Conservation (phyloP, 2,329 filamentous ascomycete genomes). For the Ophiosphaerella korrae region DNA sequence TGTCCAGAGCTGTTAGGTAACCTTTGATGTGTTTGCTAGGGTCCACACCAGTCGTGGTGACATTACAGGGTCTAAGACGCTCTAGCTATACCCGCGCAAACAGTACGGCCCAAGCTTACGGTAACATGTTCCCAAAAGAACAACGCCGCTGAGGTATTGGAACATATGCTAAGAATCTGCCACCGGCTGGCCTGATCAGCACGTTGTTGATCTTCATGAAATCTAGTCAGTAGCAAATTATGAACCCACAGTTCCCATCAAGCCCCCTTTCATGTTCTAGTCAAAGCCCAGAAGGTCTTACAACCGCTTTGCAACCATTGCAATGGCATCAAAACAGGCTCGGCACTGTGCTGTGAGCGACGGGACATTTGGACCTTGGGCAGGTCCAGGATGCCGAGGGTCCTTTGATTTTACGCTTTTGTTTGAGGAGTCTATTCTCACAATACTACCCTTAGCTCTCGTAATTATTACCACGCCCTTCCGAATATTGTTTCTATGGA, state of each 20-base stretch:
- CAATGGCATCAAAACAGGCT: conserved; percentile 29
- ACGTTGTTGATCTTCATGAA: conserved; percentile 13
- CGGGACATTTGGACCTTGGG: conserved; percentile 41
- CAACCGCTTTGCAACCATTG: conserved; percentile 19
- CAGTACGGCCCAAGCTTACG: conserved; percentile 17
- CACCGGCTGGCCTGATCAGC: conserved; percentile 26
- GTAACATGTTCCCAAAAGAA: conserved; percentile 12
- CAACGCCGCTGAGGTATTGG: conserved; percentile 27
- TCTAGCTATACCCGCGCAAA: conserved; percentile 10
- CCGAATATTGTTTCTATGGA: conserved; percentile 35
- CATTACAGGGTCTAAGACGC: conserved; percentile 13
- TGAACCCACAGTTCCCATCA: conserved; percentile 19
- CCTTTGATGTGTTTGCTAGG: neutral
- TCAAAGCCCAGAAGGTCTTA: conserved; percentile 17
- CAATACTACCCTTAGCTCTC: conserved; percentile 36
- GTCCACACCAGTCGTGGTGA: conserved; percentile 1
- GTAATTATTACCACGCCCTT: conserved; percentile 36
- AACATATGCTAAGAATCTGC: conserved; percentile 19
- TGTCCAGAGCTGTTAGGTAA: conserved; percentile 2
- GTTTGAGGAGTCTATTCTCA: conserved; percentile 44
- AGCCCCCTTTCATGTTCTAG: conserved; percentile 27
- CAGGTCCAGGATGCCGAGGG: conserved; percentile 37
- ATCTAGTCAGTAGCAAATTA: conserved; percentile 18
- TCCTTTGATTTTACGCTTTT: conserved; percentile 48
- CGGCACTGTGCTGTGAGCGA: conserved; percentile 30